phyloP scores from a whole-genome alignment of 2,329 filamentous ascomycete species.

The Aureobasidium vineae region DNA sequence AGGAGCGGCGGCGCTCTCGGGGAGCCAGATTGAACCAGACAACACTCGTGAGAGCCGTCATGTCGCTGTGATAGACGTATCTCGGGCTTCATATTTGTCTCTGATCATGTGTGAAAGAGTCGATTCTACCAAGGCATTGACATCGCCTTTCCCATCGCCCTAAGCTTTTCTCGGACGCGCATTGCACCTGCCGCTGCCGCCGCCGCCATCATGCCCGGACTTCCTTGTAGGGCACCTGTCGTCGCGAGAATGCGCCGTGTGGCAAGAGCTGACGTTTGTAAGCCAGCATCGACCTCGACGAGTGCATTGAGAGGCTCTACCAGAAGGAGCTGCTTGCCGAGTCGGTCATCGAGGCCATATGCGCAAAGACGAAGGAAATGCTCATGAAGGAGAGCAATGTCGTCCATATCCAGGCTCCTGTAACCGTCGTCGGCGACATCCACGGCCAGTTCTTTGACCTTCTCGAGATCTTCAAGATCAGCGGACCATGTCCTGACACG shows the following conservation, averaged over 20 bases:
- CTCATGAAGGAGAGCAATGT: constrained; percentile 99
- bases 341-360: constrained; percentile 98
- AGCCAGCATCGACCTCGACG: constrained; percentile 97
- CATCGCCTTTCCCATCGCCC: constrained; percentile 8
- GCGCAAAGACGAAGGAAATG: constrained; percentile 97
- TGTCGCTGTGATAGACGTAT: constrained; percentile 9
- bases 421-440: constrained; percentile 97
- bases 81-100: not conserved
- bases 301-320: constrained; percentile 96
- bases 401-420: constrained; percentile 90
- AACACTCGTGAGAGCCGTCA: not conserved
- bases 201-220: constrained; percentile 46
- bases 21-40: not conserved
- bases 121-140: not conserved
- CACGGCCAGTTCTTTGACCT: constrained; percentile 99
- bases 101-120: constrained; percentile 22
- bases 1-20: not conserved
- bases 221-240: constrained; percentile 46
- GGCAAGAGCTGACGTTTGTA: constrained; percentile 29
- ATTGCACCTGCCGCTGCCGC: constrained; percentile 14
- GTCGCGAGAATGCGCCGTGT: not conserved
- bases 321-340: constrained; percentile 96
- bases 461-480: constrained; percentile 99
- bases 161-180: constrained; percentile 10
- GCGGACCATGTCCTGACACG: constrained; percentile 93